Conservation (phyloP, 169 alveolate genomes). For the Cryptosporidium tyzzeri region DNA sequence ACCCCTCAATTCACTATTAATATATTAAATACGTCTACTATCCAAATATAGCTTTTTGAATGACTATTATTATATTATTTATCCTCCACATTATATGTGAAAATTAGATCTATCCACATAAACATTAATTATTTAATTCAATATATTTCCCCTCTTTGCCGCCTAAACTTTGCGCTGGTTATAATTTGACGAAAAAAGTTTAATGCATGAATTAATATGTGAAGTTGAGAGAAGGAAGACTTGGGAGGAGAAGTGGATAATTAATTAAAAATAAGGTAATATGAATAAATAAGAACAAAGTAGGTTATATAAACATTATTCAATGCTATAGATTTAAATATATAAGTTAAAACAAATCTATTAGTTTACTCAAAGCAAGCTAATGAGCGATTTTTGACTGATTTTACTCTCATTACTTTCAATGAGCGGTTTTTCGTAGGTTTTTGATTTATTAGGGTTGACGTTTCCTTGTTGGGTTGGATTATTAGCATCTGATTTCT, state of each 20-base stretch:
- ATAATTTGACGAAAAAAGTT: neutral
- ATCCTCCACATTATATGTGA: neutral
- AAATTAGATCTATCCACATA: slow-evolving; percentile 14
- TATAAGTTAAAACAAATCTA: neutral
- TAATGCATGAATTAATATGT: neutral
- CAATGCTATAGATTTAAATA: no score
- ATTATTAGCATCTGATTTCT: neutral
- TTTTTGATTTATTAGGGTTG: neutral
- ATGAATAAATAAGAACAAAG: neutral
- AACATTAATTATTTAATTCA: neutral
- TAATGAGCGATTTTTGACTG: slow-evolving; percentile 25
- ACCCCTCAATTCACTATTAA: slow-evolving; percentile 3
- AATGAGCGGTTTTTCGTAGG: neutral
- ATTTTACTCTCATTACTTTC: slow-evolving; percentile 69
- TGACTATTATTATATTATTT: neutral
- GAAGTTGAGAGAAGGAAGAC: neutral
- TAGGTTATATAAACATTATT: neutral
- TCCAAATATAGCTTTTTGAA: neutral
- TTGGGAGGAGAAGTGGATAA: neutral
- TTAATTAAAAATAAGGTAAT: neutral
- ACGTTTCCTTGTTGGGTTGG: neutral
- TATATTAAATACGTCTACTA: neutral
- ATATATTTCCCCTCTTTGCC: neutral
- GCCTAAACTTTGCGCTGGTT: neutral
- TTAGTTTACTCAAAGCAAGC: neutral